Evolutionary conservation across 2,329 filamentous ascomycete species (phyloP).

Genomic region (Hypoxylon rubiginosum): DNA sequence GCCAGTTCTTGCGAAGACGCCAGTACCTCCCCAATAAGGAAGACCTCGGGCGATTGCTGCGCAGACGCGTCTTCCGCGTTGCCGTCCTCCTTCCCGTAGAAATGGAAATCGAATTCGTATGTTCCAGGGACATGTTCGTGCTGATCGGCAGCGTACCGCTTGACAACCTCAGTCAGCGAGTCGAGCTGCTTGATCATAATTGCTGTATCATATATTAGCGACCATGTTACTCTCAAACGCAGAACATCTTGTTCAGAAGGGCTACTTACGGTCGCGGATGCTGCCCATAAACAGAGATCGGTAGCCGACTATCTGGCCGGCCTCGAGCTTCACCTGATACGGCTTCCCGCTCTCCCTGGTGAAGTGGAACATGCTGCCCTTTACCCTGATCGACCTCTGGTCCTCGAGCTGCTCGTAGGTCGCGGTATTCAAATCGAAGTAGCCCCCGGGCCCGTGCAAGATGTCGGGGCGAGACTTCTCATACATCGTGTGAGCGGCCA

Average conservation of each 20-base stretch:
- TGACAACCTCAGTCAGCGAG: slow-evolving; percentile 51
- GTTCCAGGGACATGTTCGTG: slow-evolving; percentile 33
- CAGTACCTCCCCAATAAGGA: slow-evolving; percentile 62
- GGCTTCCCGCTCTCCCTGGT: slow-evolving; percentile 43
- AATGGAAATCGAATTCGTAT: slow-evolving; percentile 60
- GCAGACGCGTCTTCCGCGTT: neutral
- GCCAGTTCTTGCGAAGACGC: slow-evolving; percentile 61
- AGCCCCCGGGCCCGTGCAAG: slow-evolving; percentile 63
- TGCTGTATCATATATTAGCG: slow-evolving; percentile 42
- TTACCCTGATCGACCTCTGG: slow-evolving; percentile 56
- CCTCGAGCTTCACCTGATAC: slow-evolving; percentile 66
- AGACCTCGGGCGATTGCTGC: slow-evolving; percentile 54
- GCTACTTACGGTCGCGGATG: slow-evolving; percentile 57
- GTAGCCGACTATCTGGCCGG: slow-evolving; percentile 58
- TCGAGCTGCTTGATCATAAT: slow-evolving; percentile 60
- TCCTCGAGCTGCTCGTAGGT: slow-evolving; percentile 60
- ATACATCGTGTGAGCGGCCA: slow-evolving; percentile 68
- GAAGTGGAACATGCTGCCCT: slow-evolving; percentile 55
- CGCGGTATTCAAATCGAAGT: slow-evolving; percentile 57
- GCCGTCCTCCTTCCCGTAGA: slow-evolving; percentile 59
- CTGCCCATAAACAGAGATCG: slow-evolving; percentile 62
- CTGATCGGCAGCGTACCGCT: slow-evolving; percentile 46
- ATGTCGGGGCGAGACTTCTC: slow-evolving; percentile 67
- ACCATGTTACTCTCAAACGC: too few species aligned
- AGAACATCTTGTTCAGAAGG: neutral